Evolutionary conservation across 108 stramenopile species (phyloP), one percentile per base, ranked within the genome.

Genomic region (Skeletonema tropicum): DNA sequence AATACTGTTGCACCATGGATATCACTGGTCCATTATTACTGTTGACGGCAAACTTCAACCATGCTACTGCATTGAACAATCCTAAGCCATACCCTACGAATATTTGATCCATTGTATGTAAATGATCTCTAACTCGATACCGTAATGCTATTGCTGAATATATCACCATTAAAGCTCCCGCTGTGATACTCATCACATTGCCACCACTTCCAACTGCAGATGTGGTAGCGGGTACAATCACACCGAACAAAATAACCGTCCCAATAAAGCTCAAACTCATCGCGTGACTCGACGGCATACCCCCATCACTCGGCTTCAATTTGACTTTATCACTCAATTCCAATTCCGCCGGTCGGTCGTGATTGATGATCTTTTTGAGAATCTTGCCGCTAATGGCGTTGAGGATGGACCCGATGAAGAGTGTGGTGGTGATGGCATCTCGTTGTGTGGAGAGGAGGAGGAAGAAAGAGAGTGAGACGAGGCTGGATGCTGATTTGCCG

Each of bases 181-280:
- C 11, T 42, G 57, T 36, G 12, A 11, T 15, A 14, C 38, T 57
- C 67, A 68, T 10, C 63, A 45, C 33, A 69, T 26, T 42, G 66
- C 49, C 30, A 25, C 11, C 35, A 6, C 35, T 6, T 6, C 35
- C 35, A 35, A 6, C 35, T 12, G 38, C 10, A 12, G 10, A 38
- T 11, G 38, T 39, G 3, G 38, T 12, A 39, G 38, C 11, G 45
- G 60, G 60, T 5, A 61, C 23, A 25, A 61, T 35, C 35, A n/a
- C 60, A 3, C 60, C 60, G 32, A 61, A n/a, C 5, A 61, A 36
- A 21, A 35, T 21, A 7, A 61, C 60, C n/a, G 86, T 91, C 1
- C 85, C 88, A 60, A 95, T 92, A 60, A 95, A 95, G 6, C 90
- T 92, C 33, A 95, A 74, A 72, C 88, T 89, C 92, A 93, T 95